Evolutionary conservation across 2,329 filamentous ascomycete species (phyloP).

Genomic region (Penicillium frequentans): DNA sequence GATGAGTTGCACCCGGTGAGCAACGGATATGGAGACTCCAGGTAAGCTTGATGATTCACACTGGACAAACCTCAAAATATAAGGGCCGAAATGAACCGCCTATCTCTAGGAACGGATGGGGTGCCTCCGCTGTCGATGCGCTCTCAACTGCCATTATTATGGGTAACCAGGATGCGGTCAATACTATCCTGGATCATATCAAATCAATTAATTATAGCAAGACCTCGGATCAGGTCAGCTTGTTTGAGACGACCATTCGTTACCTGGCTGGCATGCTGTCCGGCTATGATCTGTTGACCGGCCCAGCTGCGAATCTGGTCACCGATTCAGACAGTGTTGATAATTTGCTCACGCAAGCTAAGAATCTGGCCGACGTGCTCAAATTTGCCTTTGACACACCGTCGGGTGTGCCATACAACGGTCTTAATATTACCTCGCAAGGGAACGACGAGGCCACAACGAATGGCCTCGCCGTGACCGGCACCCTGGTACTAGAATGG

Average conservation of each 20-base stretch:
- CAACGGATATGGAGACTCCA: constrained; percentile 66
- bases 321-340: constrained; percentile 53
- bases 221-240: constrained; percentile 63
- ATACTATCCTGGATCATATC: constrained; percentile 70
- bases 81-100: neutral
- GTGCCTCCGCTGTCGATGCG: constrained; percentile 77
- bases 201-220: constrained; percentile 68
- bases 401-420: constrained; percentile 72
- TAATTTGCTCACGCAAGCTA: constrained; percentile 65
- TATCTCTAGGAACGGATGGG: constrained; percentile 71
- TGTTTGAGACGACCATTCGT: constrained; percentile 90
- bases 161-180: constrained; percentile 65
- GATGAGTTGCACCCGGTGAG: constrained; percentile 72
- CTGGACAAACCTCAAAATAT: neutral
- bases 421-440: constrained; percentile 59
- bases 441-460: constrained; percentile 52
- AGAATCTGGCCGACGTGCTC: constrained; percentile 68
- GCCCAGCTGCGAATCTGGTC: constrained; percentile 59
- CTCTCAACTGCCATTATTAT: constrained; percentile 78
- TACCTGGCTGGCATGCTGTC: constrained; percentile 81
- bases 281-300: constrained; percentile 66
- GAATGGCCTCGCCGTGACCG: constrained; percentile 75
- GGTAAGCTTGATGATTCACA: constrained; percentile 49
- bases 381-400: constrained; percentile 77
- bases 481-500: constrained; percentile 82